Conservation (phyloP, 108 stramenopile genomes). For the Cyclotella sp. region DNA sequence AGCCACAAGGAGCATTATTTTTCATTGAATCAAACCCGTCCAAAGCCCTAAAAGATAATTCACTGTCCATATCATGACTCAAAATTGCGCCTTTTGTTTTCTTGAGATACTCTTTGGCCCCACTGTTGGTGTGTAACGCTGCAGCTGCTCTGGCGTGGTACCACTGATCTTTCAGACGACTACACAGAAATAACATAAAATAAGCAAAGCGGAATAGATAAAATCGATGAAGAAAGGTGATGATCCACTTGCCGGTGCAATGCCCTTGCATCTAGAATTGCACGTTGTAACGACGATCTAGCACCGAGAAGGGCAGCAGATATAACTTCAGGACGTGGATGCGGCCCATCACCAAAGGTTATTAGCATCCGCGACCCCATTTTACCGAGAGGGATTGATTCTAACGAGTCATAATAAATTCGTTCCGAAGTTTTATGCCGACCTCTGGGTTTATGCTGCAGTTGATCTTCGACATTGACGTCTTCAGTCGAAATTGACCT, state of each 20-base stretch:
- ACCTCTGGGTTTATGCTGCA: conserved; percentile 2
- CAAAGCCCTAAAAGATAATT: conserved; percentile 64
- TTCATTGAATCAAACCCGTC: conserved; percentile 50
- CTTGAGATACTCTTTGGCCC: conserved; percentile 17
- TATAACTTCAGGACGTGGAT: conserved; percentile 63
- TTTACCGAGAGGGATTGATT: conserved; percentile 75
- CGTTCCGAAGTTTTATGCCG: conserved; percentile 10
- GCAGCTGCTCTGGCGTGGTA: conserved; percentile 42
- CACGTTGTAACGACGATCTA: conserved; percentile 59
- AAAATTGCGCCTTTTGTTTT: conserved; percentile 23
- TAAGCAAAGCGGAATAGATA: neutral
- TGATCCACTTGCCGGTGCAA: conserved; percentile 48
- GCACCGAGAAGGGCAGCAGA: conserved; percentile 65
- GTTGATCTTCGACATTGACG: conserved; percentile 4
- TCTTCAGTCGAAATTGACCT: neutral
- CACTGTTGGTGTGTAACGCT: conserved; percentile 18
- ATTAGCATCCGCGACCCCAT: conserved; percentile 78
- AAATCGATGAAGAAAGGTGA: neutral
- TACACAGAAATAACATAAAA: neutral
- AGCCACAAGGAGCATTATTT: conserved; percentile 63
- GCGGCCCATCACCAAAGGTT: conserved; percentile 80
- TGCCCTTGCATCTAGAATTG: conserved; percentile 81
- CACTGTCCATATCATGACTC: conserved; percentile 40
- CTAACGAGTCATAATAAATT: conserved; percentile 30
- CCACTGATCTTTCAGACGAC: conserved; percentile 43